Percentiles rank a stretch among this genome's conserved stretches.
Evolutionary conservation across 805 yeast genomes (phyloP).

Genomic region (Schwanniomyces polymorphus): DNA sequence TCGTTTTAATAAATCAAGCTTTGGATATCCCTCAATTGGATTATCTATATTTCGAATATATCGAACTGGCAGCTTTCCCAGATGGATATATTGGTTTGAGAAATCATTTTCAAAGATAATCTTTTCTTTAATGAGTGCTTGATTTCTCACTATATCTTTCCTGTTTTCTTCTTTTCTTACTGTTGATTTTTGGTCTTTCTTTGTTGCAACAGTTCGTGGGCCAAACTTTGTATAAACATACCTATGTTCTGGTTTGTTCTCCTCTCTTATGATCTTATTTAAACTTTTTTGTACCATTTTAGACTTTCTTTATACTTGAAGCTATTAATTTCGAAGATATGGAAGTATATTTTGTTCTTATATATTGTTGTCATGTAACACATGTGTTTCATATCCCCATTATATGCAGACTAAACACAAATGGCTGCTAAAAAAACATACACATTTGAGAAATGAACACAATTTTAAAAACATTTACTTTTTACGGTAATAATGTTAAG

Average conservation of each 20-base stretch:
- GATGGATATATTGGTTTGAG: constrained; percentile 64
- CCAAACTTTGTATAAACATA: background rate
- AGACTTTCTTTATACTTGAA: background rate
- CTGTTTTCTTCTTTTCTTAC: background rate
- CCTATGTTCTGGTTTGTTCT: background rate
- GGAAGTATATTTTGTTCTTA: background rate
- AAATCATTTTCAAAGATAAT: constrained; percentile 61
- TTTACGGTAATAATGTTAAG: background rate
- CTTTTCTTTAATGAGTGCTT: background rate
- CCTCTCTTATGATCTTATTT: background rate
- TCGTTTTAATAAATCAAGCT: constrained; percentile 64
- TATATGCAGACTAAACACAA: constrained; percentile 6
- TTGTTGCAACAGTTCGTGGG: background rate
- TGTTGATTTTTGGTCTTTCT: background rate
- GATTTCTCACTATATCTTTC: background rate
- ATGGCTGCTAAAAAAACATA: constrained; percentile 8
- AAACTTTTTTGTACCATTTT: background rate
- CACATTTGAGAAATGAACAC: background rate
- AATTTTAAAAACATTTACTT: too few species aligned
- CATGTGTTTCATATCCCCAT: constrained; percentile 3
- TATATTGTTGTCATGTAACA: constrained; percentile 1
- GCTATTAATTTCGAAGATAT: background rate
- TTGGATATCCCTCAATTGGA: constrained; percentile 85
- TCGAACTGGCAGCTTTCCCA: constrained; percentile 60
- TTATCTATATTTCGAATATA: constrained; percentile 64